Evolutionary conservation across 192 early-diverging fungal species (phyloP), one percentile per base, ranked within the genome.

Genomic region (Oehlia diaphana): DNA sequence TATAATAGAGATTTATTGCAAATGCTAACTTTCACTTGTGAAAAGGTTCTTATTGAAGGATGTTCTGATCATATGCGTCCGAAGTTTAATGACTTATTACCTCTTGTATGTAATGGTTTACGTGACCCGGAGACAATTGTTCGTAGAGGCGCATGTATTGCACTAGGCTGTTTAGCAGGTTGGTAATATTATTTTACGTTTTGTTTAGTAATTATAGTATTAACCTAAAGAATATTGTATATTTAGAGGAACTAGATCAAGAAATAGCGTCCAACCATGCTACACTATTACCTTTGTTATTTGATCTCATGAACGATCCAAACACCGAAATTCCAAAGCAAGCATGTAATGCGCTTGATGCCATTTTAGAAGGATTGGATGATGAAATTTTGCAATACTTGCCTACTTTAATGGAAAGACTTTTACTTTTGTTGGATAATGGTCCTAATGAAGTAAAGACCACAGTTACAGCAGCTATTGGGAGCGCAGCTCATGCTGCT

Each of bases 401-500:
- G 35, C 93, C 93, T 26, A 87, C 88, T 70, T 79, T 97, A 21
- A 95, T 96, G 93, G 89, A 93, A 78, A 94, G 92, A 79, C 85
- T 97, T 47, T 82, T 95, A 13, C 84, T 88, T 53, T 87, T 97
- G 76, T 86, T 95, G 79, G 94, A 95, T 64, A 83, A 89, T 49
- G 91, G 86, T 19, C 81, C 87, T 42, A 86, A 83, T 42, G 92
- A 94, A 76, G 90, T 95, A 64, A 92, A 92, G 81, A 92, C 91
- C 14, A 90, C 92, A 44, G 94, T 94, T 31, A 89, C 92, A 31
- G 93, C 92, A 26, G 95, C 95, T 26, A 92, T 97, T 71, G 96
- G 96, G 19, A 95, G 93, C 73, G 94, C 94, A 19, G 96, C 96
- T n/a, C 92, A 96, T 85, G 92, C 95, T 47, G 90, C 95, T 21